Evolutionary conservation across 345 rosid genomes (phyloP).

Genomic region (Boechera retrofracta): DNA sequence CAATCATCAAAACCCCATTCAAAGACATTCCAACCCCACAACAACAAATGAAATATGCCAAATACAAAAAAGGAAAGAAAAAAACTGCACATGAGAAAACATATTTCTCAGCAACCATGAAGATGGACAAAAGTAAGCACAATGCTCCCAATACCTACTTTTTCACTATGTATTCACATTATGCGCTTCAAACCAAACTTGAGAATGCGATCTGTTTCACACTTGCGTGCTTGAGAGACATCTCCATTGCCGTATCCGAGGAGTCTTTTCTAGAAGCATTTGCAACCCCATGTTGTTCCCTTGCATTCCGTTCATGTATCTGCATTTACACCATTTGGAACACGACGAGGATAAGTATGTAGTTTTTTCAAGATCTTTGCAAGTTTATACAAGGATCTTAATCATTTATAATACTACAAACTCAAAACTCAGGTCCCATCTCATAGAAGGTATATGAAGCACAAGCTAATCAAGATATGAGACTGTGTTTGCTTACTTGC

Average conservation of each 20-base stretch:
- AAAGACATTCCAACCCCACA: slow-evolving; percentile 13
- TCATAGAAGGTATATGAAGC: background rate
- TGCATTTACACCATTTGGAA: slow-evolving; percentile 40
- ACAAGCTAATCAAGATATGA: slow-evolving; percentile 9
- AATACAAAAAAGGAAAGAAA: background rate
- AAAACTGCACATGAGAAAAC: slow-evolving; percentile 42
- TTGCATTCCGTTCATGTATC: slow-evolving; percentile 68
- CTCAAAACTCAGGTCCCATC: background rate
- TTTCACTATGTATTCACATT: slow-evolving; percentile 42
- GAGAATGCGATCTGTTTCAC: slow-evolving; percentile 44
- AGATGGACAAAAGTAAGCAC: slow-evolving; percentile 27
- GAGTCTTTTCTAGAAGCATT: slow-evolving; percentile 78
- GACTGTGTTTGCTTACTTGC: slow-evolving; percentile 69
- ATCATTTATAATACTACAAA: background rate
- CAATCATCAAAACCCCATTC: slow-evolving; percentile 31
- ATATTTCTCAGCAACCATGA: slow-evolving; percentile 31
- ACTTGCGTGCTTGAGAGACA: slow-evolving; percentile 80
- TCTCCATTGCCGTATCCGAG: slow-evolving; percentile 74
- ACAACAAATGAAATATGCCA: slow-evolving; percentile 37
- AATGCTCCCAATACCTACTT: slow-evolving; percentile 33
- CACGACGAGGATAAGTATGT: background rate
- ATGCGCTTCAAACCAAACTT: slow-evolving; percentile 31
- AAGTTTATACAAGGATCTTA: slow-evolving; percentile 21
- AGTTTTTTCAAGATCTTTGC: background rate
- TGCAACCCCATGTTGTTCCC: slow-evolving; percentile 70